Base-by-base conservation (phyloP, 108 stramenopile genomes). In the Skeletonema tropicum region DNA sequence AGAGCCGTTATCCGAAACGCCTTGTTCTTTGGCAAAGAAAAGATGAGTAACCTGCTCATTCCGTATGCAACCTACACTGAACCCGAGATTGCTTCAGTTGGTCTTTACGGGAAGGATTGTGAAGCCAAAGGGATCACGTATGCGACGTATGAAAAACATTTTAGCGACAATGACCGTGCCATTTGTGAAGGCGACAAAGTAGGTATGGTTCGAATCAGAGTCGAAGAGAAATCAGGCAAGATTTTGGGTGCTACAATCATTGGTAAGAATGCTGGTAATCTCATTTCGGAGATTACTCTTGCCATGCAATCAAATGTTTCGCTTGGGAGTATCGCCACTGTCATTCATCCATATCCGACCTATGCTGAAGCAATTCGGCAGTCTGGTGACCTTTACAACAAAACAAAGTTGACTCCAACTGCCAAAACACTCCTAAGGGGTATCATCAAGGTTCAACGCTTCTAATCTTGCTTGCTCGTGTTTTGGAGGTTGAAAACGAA, bases 271-370 rank as follows among this genome's bases (percentile, higher is more conserved):
- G 96, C 96, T 8, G 95, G 94, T 12, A 93, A 97, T 59, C 89
- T 97, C 90, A 94, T 96, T 63, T 78, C 83, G 17, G 94, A 97
- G 76, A 52, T 96, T 9, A 91, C 94, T 0, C 69, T 97, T 45
- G 92, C 93, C 2, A 97, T 97, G 89, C 91, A 94, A 69, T 77
- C 89, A 23, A 85, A 76, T 39, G 75, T 93, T 48, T 84, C 85
- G 2, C 78, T 95, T 6, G 77, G 68, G 7, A 48, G 74, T 26
- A 60, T 97, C 29, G 94, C 92, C 23, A 71, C 76, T 57, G 92
- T 94, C 26, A 96, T 97, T 36, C 96, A 96, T 83, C 92, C 95
- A 6, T 97, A 97, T 80, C 96, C 96, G 6, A 95, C 96, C 10
- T 87, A 77, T 8, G 85, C 82, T 0, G 90, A 91, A 68, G 88